These are phyloP conservation scores for Cystobasidium tubakii DNA, from an alignment of 768 basidiomycete species.

Conservation along the genomic window DNA sequence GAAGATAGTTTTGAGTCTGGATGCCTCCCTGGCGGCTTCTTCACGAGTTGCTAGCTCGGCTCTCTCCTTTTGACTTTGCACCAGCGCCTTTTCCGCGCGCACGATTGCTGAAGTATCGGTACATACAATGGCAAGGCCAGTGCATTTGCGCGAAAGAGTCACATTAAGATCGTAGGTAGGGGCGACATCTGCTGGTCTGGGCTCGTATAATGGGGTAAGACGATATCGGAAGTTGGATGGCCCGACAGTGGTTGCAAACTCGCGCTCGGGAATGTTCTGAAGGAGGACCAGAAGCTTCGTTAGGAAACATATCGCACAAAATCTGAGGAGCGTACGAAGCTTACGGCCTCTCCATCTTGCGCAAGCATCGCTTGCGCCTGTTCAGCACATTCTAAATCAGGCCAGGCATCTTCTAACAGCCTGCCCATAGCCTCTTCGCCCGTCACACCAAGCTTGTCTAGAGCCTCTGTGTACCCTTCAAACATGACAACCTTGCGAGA, in stretches of 20 bases:
- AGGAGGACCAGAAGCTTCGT: not conserved
- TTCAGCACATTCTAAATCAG: slow-evolving; percentile 13
- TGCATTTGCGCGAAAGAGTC: not conserved
- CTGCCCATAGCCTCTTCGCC: not conserved
- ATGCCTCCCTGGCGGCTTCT: slow-evolving; percentile 40
- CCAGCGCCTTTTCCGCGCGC: slow-evolving; percentile 30
- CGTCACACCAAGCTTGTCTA: slow-evolving; percentile 8
- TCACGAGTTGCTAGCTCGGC: slow-evolving; percentile 39
- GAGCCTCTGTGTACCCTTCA: slow-evolving; percentile 16
- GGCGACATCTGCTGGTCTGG: not conserved
- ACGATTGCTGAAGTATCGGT: slow-evolving; percentile 42
- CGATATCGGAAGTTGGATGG: slow-evolving; percentile 14
- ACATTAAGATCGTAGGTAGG: not conserved
- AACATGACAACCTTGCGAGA: not conserved
- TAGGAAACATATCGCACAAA: not conserved
- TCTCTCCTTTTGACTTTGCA: slow-evolving; percentile 39
- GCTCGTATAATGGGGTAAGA: slow-evolving; percentile 8
- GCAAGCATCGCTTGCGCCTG: slow-evolving; percentile 11
- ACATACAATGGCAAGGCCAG: slow-evolving; percentile 41
- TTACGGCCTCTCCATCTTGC: not conserved
- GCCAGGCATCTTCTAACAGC: slow-evolving; percentile 15
- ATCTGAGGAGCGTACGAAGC: not conserved
- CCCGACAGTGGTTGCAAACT: not conserved
- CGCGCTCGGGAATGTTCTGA: slow-evolving; percentile 1
- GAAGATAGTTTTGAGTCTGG: slow-evolving; percentile 40